These are phyloP conservation scores for Trichoderma endophyticum DNA, from an alignment of 2,329 filamentous ascomycete genomes.

Conservation along the genomic window DNA sequence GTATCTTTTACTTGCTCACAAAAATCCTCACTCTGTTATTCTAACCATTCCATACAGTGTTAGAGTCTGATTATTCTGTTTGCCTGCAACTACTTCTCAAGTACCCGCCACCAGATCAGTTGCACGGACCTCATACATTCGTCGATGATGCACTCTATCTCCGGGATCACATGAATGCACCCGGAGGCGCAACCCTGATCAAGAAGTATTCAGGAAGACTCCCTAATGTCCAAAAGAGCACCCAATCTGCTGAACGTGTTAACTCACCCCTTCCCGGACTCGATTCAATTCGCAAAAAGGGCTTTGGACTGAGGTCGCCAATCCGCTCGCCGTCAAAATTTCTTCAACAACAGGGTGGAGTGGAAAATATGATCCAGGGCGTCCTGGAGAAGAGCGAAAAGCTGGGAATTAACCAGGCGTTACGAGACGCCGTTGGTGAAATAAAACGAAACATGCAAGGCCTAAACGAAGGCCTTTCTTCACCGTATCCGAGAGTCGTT, in stretches of 20 bases:
- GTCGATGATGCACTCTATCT: conserved; percentile 82
- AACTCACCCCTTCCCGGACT: conserved; percentile 37
- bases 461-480: conserved; percentile 55
- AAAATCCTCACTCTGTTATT: neutral
- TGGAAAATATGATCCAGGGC: conserved; percentile 71
- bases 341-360: conserved; percentile 55
- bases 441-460: conserved; percentile 72
- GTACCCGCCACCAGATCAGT: conserved; percentile 66
- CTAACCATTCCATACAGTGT: conserved; percentile 50
- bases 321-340: conserved; percentile 46
- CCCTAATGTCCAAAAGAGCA: conserved; percentile 33
- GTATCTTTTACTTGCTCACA: conserved; percentile 29
- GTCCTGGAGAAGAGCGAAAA: conserved; percentile 71
- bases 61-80: conserved; percentile 83
- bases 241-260: conserved; percentile 22
- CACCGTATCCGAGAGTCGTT: conserved; percentile 36
- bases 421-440: conserved; percentile 78
- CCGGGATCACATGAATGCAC: conserved; percentile 57
- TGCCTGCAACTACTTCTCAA: conserved; percentile 79
- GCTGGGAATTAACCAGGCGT: conserved; percentile 74
- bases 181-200: conserved; percentile 64
- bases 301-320: conserved; percentile 42
- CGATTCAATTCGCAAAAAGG: conserved; percentile 40
- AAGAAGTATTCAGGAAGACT: conserved; percentile 64
- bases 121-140: conserved; percentile 70